These are phyloP conservation scores for Cystobasidium sp. DNA, from an alignment of 1,284 basidiomycete genomes.

Conservation along the genomic window DNA sequence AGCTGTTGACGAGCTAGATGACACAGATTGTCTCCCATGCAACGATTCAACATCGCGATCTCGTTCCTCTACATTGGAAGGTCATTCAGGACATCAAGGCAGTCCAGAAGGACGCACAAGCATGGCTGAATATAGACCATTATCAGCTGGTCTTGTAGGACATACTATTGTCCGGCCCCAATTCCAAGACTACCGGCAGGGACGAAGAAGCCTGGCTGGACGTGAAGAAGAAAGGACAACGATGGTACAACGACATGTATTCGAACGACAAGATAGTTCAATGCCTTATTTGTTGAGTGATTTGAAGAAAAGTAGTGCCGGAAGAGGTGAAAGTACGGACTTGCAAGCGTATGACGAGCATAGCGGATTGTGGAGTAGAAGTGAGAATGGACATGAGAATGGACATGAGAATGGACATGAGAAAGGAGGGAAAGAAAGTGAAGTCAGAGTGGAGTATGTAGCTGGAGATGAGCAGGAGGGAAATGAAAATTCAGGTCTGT, in stretches of 20 bases:
- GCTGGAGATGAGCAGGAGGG: too few species aligned
- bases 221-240: background rate
- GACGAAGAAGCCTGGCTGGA: background rate
- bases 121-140: slow-evolving; percentile 27
- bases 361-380: too few species aligned
- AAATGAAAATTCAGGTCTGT: too few species aligned
- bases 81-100: slow-evolving; percentile 3
- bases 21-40: slow-evolving; percentile 20
- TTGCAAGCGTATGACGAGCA: too few species aligned
- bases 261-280: slow-evolving; percentile 27
- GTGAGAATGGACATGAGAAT: too few species aligned
- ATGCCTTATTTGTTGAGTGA: background rate
- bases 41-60: slow-evolving; percentile 3
- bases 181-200: background rate
- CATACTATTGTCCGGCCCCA: background rate
- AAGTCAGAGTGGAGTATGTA: too few species aligned
- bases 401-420: too few species aligned
- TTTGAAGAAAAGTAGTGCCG: too few species aligned
- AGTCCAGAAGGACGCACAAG: slow-evolving; percentile 14
- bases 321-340: too few species aligned
- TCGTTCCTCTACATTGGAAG: slow-evolving; percentile 18
- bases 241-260: slow-evolving; percentile 11
- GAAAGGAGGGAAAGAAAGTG: too few species aligned
- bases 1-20: slow-evolving; percentile 56
- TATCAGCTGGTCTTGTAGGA: slow-evolving; percentile 1